Percentiles rank a stretch among this genome's conserved stretches.
These are phyloP conservation scores for Cyberlindnera japonica DNA, from an alignment of 805 yeast species.

Conservation along the genomic window DNA sequence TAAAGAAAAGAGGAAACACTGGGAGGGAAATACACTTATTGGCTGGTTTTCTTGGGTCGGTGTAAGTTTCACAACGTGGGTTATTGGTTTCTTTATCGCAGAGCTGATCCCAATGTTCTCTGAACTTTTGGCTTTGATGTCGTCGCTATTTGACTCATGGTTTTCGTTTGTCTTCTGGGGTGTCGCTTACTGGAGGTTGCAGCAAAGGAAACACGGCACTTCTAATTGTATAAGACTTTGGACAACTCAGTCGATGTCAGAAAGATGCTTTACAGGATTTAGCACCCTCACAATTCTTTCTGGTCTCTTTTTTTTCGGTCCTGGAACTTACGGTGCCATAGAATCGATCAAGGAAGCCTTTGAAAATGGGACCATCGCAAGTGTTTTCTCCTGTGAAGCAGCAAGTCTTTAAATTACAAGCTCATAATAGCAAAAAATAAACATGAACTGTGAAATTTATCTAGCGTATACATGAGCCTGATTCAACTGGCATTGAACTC, in stretches of 20 bases:
- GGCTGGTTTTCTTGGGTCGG: constrained; percentile 54
- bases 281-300: constrained; percentile 36
- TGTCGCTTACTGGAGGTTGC: constrained; percentile 47
- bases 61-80: constrained; percentile 42
- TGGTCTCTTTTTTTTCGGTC: constrained; percentile 54
- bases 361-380: no score
- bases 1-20: constrained; percentile 37
- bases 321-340: constrained; percentile 53
- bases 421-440: neutral
- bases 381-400: neutral
- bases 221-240: neutral
- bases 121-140: constrained; percentile 53
- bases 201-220: constrained; percentile 28
- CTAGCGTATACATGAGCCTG: no score
- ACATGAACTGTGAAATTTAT: no score
- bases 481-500: constrained; percentile 23
- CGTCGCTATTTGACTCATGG: constrained; percentile 59
- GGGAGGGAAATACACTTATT: constrained; percentile 40
- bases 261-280: constrained; percentile 23
- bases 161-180: constrained; percentile 63
- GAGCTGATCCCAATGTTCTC: constrained; percentile 60
- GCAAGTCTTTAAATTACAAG: neutral
- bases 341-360: constrained; percentile 51
- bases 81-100: constrained; percentile 51
- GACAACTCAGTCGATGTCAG: no score